Evolutionary conservation across 148 eudicot species (phyloP).

Genomic region (Suaeda aralocaspica): DNA sequence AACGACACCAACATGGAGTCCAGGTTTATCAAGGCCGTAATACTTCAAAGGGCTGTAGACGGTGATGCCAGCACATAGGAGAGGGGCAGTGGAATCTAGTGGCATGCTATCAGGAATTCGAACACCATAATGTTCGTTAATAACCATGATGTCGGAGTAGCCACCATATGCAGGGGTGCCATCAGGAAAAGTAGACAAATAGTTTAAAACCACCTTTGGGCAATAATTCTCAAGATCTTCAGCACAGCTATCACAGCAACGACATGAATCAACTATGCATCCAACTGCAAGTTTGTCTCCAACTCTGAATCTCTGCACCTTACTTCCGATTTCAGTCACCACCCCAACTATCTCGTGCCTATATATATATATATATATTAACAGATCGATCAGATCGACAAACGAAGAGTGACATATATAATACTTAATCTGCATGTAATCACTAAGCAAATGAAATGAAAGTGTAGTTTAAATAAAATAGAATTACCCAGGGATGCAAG

Average conservation of each 20-base stretch:
- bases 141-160: constrained; percentile 39
- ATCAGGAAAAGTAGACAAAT: constrained; percentile 28
- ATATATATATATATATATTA: too few species aligned
- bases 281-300: constrained; percentile 49
- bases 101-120: constrained; percentile 37
- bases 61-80: constrained; percentile 48
- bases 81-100: constrained; percentile 40
- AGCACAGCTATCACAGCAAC: constrained; percentile 32
- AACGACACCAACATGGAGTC: constrained; percentile 39
- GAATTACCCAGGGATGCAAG: constrained; percentile 41
- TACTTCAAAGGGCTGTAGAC: constrained; percentile 41
- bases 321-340: constrained; percentile 42
- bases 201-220: constrained; percentile 20
- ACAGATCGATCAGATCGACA: too few species aligned
- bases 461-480: too few species aligned
- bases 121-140: constrained; percentile 25
- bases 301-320: constrained; percentile 34
- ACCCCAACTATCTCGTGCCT: constrained; percentile 50
- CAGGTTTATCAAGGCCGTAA: constrained; percentile 38
- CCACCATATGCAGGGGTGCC: constrained; percentile 38
- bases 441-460: too few species aligned
- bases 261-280: constrained; percentile 39
- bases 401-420: too few species aligned
- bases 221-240: constrained; percentile 32
- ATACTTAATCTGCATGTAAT: too few species aligned